phyloP scores from a whole-genome alignment of 805 yeast genomes.

The Metschnikowia continentalis region DNA sequence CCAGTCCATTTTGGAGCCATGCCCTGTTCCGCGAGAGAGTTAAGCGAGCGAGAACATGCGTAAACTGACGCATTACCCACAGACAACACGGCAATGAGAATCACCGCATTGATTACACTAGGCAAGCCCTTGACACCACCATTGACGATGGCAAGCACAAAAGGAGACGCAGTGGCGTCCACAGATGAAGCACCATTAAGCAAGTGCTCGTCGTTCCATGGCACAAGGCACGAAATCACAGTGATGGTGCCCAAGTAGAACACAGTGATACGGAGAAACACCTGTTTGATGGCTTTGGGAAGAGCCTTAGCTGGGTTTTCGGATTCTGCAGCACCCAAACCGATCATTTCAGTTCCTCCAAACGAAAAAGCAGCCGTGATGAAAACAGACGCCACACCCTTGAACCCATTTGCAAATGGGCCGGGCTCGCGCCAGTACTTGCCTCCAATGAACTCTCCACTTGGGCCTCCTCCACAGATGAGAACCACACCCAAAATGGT shows the following conservation, averaged over 20 bases:
- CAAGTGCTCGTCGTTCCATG: conserved; percentile 36
- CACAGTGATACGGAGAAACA: conserved; percentile 58
- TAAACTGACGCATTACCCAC: conserved; percentile 46
- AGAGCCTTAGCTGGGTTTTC: conserved; percentile 56
- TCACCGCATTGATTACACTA: conserved; percentile 69
- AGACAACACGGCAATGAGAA: conserved; percentile 66
- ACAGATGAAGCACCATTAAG: conserved; percentile 42
- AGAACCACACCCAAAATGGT: conserved; percentile 52
- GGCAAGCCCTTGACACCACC: conserved; percentile 66
- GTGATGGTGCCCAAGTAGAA: conserved; percentile 49
- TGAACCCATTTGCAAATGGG: conserved; percentile 52
- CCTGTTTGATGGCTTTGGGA: conserved; percentile 63
- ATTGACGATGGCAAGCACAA: conserved; percentile 63
- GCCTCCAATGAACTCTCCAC: conserved; percentile 57
- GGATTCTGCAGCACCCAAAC: conserved; percentile 65
- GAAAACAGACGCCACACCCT: conserved; percentile 58
- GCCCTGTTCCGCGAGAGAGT: conserved; percentile 39
- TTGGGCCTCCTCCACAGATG: conserved; percentile 54
- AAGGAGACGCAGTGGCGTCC: conserved; percentile 66
- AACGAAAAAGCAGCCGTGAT: conserved; percentile 62
- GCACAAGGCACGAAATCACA: conserved; percentile 42
- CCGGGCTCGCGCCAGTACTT: conserved; percentile 59
- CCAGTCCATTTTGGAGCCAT: conserved; percentile 33
- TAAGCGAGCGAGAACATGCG: conserved; percentile 39
- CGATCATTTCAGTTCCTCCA: conserved; percentile 64